Evolutionary conservation across 352 stramenopile species (phyloP).

Genomic region (Thraustochytrium sp.): DNA sequence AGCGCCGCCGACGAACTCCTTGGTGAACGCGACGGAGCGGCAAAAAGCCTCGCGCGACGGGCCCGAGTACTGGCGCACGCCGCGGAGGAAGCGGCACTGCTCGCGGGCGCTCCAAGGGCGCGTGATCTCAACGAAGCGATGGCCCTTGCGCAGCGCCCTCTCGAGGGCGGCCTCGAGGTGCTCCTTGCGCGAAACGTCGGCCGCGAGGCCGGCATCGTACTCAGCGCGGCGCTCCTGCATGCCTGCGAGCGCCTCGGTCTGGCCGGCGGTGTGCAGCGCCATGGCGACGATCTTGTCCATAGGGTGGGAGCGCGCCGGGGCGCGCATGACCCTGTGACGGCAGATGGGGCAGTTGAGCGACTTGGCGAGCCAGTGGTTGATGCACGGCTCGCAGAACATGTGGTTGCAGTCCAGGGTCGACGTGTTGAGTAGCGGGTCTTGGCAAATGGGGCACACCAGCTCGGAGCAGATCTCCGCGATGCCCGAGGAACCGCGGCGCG

Average conservation of each 20-base stretch:
- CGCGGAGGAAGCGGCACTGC: slow-evolving; percentile 5
- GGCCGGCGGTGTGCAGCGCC: not conserved
- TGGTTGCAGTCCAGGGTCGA: slow-evolving; percentile 24
- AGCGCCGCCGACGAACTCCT: not conserved
- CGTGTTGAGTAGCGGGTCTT: slow-evolving; percentile 14
- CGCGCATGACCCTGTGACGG: not conserved
- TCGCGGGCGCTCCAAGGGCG: slow-evolving; percentile 18
- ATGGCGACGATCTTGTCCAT: slow-evolving; percentile 25
- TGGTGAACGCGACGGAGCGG: not conserved
- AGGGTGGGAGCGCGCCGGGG: not conserved
- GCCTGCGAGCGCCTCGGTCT: not conserved
- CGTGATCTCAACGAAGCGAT: slow-evolving; percentile 13
- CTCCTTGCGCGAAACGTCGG: not conserved
- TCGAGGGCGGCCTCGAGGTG: not conserved
- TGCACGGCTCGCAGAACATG: slow-evolving; percentile 32
- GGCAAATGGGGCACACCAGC: slow-evolving; percentile 29
- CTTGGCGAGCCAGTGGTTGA: slow-evolving; percentile 7
- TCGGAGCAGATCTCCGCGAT: slow-evolving; percentile 9
- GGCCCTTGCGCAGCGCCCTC: slow-evolving; percentile 11
- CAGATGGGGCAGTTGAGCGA: slow-evolving; percentile 27
- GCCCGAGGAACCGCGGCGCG: not conserved
- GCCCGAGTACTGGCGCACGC: not conserved
- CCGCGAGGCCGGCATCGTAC: not conserved
- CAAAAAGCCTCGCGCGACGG: slow-evolving; percentile 19
- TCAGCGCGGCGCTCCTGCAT: not conserved